Percentiles rank a stretch among this genome's conserved stretches.
Conservation (phyloP, 2,329 filamentous ascomycete genomes). For the Colletotrichum nymphaeae region DNA sequence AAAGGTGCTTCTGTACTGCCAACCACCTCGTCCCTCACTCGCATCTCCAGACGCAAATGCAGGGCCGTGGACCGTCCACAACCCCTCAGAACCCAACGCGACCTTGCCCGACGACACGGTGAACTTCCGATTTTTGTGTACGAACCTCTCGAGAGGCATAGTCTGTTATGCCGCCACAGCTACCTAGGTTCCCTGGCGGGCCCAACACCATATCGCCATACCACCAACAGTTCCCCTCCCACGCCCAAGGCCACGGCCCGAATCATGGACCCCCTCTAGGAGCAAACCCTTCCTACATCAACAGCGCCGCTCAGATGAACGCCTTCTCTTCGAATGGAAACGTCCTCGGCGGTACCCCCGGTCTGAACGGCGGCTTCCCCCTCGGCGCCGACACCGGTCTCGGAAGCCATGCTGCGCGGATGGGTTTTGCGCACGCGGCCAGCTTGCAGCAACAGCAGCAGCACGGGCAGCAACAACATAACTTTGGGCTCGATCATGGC, state of each 20-base stretch:
- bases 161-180: conserved; percentile 54
- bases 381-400: conserved; percentile 77
- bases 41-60: conserved; percentile 32
- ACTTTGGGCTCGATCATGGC: conserved; percentile 33
- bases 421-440: conserved; percentile 85
- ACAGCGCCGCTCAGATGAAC: conserved; percentile 73
- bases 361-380: conserved; percentile 65
- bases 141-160: conserved; percentile 22
- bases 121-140: background rate
- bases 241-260: conserved; percentile 60
- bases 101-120: conserved; percentile 10
- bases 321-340: conserved; percentile 72
- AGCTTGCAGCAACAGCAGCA: conserved; percentile 69
- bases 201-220: conserved; percentile 56
- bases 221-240: conserved; percentile 63
- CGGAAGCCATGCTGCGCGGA: conserved; percentile 86
- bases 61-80: conserved; percentile 33
- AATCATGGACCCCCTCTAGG: conserved; percentile 65
- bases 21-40: conserved; percentile 10
- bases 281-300: conserved; percentile 78
- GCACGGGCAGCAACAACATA: conserved; percentile 55
- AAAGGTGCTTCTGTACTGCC: conserved; percentile 29
- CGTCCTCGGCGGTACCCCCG: conserved; percentile 68
- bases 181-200: conserved; percentile 59
- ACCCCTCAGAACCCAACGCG: conserved; percentile 14